phyloP scores from a whole-genome alignment of 305 asterid genomes.

The Plantago coronopus region DNA sequence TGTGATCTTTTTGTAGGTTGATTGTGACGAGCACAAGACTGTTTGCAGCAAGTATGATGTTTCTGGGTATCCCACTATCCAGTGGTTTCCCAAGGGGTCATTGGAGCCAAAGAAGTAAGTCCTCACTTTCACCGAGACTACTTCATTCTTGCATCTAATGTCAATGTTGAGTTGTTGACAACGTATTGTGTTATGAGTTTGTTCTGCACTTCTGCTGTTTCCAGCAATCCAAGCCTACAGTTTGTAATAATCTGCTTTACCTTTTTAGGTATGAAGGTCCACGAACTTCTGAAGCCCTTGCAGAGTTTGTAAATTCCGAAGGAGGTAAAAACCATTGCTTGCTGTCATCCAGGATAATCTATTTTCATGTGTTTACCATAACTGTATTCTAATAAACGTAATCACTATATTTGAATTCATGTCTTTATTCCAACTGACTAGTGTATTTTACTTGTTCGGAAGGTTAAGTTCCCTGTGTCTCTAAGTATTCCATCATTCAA shows the following conservation, averaged over 20 bases:
- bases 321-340: slow-evolving; percentile 46
- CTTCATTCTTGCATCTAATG: not conserved
- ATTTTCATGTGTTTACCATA: not conserved
- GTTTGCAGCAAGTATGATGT: slow-evolving; percentile 78
- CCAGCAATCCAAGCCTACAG: slow-evolving; percentile 14
- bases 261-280: slow-evolving; percentile 75
- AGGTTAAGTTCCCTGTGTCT: not conserved
- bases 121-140: not conserved
- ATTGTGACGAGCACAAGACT: slow-evolving; percentile 86
- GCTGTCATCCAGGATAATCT: not conserved
- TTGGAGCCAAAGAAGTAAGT: slow-evolving; percentile 81
- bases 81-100: slow-evolving; percentile 93
- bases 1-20: slow-evolving; percentile 50
- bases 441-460: slow-evolving; percentile 1
- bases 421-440: not conserved
- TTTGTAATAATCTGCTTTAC: slow-evolving; percentile 19
- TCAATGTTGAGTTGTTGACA: not conserved
- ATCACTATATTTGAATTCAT: not conserved
- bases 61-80: slow-evolving; percentile 87
- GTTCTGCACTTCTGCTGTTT: not conserved
- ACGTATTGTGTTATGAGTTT: slow-evolving; percentile 6
- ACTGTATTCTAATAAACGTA: too few relatives aligned
- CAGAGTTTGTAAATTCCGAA: slow-evolving; percentile 73
- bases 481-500: too few relatives aligned
- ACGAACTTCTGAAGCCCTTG: slow-evolving; percentile 74